Conservation (phyloP, 2,329 filamentous ascomycete genomes). For the Sodiomyces alkalinus region DNA sequence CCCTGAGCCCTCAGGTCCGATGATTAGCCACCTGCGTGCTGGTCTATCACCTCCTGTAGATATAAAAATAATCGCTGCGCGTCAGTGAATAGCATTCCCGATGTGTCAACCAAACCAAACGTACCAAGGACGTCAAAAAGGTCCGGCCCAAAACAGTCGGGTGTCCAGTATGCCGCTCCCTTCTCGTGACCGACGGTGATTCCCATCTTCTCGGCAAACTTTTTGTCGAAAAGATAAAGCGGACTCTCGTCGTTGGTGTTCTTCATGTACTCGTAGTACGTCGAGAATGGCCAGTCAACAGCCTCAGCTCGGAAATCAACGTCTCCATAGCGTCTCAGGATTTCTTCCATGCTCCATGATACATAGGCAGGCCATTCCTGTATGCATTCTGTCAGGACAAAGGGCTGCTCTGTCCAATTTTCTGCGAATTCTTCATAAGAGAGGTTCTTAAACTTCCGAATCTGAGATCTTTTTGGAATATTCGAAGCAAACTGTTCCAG, state of each 20-base stretch:
- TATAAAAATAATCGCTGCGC: no score
- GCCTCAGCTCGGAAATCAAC: constrained; percentile 77
- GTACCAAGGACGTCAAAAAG: constrained; percentile 71
- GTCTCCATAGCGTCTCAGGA: constrained; percentile 49
- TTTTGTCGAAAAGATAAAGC: constrained; percentile 79
- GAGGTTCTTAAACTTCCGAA: constrained; percentile 53
- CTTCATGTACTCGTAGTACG: constrained; percentile 70
- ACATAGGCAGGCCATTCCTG: constrained; percentile 65
- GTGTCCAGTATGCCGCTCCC: constrained; percentile 55
- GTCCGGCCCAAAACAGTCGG: constrained; percentile 74
- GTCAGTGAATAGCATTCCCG: no score
- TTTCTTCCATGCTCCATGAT: constrained; percentile 55
- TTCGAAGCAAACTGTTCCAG: constrained; percentile 49
- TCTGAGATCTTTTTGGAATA: constrained; percentile 62
- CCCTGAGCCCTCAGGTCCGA: constrained; percentile 74
- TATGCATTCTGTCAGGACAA: constrained; percentile 73
- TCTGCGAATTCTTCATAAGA: constrained; percentile 58
- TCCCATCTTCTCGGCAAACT: constrained; percentile 75
- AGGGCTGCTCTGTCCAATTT: constrained; percentile 66
- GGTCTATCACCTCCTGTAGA: constrained; percentile 63
- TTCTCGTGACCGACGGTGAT: constrained; percentile 43
- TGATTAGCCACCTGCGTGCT: constrained; percentile 83
- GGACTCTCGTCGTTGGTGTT: constrained; percentile 75
- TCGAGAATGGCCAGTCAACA: constrained; percentile 79
- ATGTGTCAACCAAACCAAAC: no score